Conservation (phyloP, 306 rosid genomes). For the Gastrolobium bilobum region DNA sequence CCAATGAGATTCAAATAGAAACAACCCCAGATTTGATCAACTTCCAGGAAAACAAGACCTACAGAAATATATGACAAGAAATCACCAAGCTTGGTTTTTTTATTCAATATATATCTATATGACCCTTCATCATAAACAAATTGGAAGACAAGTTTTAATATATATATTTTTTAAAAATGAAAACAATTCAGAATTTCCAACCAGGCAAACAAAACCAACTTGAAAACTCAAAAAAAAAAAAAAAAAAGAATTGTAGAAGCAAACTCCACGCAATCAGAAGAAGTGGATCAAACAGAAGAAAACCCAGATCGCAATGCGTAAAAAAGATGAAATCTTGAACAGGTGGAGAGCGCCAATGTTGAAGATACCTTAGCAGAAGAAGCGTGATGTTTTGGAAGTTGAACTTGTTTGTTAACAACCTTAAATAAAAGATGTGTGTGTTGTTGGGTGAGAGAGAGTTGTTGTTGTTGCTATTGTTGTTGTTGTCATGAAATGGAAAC, state of each 20-base stretch:
- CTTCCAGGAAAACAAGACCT: constrained; percentile 32
- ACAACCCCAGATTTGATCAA: constrained; percentile 48
- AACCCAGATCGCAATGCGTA: constrained; percentile 47
- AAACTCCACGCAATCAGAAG: constrained; percentile 38
- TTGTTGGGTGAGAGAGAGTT: not conserved
- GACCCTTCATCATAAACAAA: constrained; percentile 19
- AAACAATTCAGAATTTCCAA: constrained; percentile 25
- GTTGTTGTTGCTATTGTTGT: constrained; percentile 22
- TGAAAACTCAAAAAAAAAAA: not conserved
- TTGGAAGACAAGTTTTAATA: not conserved
- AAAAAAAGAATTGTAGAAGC: constrained; percentile 14
- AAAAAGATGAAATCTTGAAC: constrained; percentile 31
- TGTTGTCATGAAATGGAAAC: constrained; percentile 38
- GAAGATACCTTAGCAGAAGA: constrained; percentile 51
- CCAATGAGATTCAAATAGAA: constrained; percentile 42
- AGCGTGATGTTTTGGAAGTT: constrained; percentile 31
- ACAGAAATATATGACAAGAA: constrained; percentile 3
- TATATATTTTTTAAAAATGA: not conserved
- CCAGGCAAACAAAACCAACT: not conserved
- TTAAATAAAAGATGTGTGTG: constrained; percentile 11
- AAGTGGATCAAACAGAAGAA: constrained; percentile 56
- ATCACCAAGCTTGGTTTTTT: constrained; percentile 24
- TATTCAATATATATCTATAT: constrained; percentile 15
- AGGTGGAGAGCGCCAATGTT: constrained; percentile 33
- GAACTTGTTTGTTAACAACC: constrained; percentile 38